Percentiles rank a stretch among this genome's conserved stretches.
Conservation (phyloP, 208 protist species). For the Crithidia acanthocephali region DNA sequence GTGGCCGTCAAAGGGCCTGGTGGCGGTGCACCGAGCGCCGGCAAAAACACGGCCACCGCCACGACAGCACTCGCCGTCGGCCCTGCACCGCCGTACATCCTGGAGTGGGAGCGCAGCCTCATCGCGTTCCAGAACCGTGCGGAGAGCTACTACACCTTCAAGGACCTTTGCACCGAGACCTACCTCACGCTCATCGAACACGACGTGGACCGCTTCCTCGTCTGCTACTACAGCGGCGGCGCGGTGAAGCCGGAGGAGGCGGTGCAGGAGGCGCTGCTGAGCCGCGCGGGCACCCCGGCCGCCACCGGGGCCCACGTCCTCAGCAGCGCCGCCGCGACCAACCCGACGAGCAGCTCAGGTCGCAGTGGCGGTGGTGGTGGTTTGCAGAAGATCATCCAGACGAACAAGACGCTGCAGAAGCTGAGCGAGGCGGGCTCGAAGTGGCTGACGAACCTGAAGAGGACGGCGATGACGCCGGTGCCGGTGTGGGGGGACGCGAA, state of each 20-base stretch:
- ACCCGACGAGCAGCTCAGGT: background rate
- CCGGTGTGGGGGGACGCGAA: conserved; percentile 11
- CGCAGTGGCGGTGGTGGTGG: conserved; percentile 1
- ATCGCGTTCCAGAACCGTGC: conserved; percentile 44
- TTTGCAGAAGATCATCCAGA: conserved; percentile 30
- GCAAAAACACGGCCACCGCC: background rate
- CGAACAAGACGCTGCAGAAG: conserved; percentile 22
- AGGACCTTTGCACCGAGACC: conserved; percentile 52
- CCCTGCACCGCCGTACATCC: conserved; percentile 15
- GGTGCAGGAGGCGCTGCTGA: conserved; percentile 27
- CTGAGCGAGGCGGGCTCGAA: conserved; percentile 31
- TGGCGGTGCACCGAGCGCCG: background rate
- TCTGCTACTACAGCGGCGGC: conserved; percentile 39
- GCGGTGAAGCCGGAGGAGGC: conserved; percentile 22
- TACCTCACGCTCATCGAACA: conserved; percentile 69
- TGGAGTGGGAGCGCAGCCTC: conserved; percentile 50
- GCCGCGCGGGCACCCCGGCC: background rate
- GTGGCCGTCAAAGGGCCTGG: too few relatives aligned
- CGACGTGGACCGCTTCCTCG: conserved; percentile 65
- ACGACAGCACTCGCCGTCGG: background rate
- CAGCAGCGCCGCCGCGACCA: background rate
- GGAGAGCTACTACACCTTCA: conserved; percentile 49
- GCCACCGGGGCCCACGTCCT: background rate
- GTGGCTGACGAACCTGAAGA: conserved; percentile 28
- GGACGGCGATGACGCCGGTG: conserved; percentile 8